Conservation (phyloP, 306 rosid genomes). For the Acmispon strigosus region DNA sequence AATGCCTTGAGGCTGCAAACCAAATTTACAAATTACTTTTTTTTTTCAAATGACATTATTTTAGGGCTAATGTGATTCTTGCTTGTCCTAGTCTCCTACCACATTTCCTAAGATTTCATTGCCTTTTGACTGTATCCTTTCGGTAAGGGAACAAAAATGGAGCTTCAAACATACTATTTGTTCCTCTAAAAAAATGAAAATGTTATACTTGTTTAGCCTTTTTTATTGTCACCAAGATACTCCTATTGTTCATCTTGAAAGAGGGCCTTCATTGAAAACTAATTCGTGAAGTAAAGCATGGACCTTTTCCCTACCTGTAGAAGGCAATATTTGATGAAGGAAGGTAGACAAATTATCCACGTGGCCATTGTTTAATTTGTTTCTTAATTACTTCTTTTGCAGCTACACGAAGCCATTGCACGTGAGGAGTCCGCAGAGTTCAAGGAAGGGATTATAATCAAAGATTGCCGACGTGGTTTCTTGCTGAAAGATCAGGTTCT, state of each 20-base stretch:
- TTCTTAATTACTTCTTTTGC: constrained; percentile 12
- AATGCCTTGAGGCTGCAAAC: too few species aligned
- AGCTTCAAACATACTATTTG: too few species aligned
- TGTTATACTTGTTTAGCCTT: background rate
- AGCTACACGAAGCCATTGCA: constrained; percentile 84
- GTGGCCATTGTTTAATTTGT: background rate
- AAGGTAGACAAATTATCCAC: background rate
- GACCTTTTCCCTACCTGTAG: background rate
- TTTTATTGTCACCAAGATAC: background rate
- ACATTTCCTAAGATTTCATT: too few species aligned
- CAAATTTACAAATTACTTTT: too few species aligned
- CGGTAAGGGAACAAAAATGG: too few species aligned
- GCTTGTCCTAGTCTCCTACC: too few species aligned
- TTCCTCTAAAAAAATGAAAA: too few species aligned
- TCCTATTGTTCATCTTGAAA: background rate
- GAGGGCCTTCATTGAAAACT: background rate
- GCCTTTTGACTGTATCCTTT: too few species aligned
- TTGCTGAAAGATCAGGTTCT: constrained; percentile 58
- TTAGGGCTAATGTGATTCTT: too few species aligned
- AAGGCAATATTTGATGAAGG: constrained; percentile 1
- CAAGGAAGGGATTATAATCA: constrained; percentile 68
- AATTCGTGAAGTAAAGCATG: background rate
- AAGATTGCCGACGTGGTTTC: constrained; percentile 80
- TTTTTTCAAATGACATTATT: too few species aligned
- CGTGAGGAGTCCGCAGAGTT: constrained; percentile 74